phyloP scores from a whole-genome alignment of 352 stramenopile genomes.

The Phytophthora melonis region DNA sequence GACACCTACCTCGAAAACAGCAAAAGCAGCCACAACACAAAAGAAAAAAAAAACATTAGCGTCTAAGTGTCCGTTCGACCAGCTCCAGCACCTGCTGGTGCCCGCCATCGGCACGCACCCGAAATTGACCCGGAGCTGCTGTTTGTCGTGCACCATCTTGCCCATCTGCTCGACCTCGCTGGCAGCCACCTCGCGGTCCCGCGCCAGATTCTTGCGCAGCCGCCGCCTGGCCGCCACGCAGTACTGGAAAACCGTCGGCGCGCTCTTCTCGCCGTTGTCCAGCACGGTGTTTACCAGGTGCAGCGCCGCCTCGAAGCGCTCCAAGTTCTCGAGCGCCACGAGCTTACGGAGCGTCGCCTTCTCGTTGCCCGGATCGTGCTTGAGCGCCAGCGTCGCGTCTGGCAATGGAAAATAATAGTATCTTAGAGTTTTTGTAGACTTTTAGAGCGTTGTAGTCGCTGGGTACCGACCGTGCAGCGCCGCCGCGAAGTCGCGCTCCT shows the following conservation, averaged over 20 bases:
- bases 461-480: constrained; percentile 58
- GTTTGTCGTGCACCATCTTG: constrained; percentile 82
- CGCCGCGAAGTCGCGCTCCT: constrained; percentile 76
- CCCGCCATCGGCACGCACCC: constrained; percentile 42
- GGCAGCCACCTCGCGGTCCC: constrained; percentile 59
- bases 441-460: background rate
- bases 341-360: constrained; percentile 73
- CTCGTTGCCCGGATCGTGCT: constrained; percentile 64
- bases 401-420: background rate
- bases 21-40: constrained; percentile 17
- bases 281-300: constrained; percentile 57
- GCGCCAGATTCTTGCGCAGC: constrained; percentile 64
- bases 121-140: constrained; percentile 86
- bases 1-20: constrained; percentile 42
- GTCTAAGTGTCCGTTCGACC: constrained; percentile 13
- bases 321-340: constrained; percentile 78
- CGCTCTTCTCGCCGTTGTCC: constrained; percentile 34
- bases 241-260: constrained; percentile 62
- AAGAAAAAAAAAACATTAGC: constrained; percentile 22
- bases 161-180: constrained; percentile 65
- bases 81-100: constrained; percentile 23
- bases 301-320: constrained; percentile 75
- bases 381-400: constrained; percentile 69
- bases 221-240: constrained; percentile 55
- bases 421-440: background rate